Evolutionary conservation across 208 protist species (phyloP).

Genomic region (Kentomonas sorsogonicus): DNA sequence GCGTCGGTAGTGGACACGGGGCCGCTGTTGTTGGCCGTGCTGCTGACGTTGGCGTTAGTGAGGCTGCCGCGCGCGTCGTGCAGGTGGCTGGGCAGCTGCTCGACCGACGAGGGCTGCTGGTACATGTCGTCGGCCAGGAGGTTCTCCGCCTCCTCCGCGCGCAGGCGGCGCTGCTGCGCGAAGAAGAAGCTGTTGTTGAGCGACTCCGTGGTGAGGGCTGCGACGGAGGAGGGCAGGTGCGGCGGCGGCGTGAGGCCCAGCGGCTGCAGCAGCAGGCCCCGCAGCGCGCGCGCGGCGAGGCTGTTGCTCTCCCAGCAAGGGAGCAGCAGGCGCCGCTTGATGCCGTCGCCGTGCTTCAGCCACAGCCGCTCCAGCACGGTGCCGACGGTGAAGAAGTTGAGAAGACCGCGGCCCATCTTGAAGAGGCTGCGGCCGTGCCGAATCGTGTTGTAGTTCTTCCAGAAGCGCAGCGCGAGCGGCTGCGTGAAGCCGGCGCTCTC

Average conservation of each 20-base stretch:
- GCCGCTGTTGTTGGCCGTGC: too few species aligned
- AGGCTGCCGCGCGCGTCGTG: too few species aligned
- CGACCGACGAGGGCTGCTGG: conserved; percentile 26
- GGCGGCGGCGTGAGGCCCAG: neutral
- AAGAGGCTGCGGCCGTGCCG: conserved; percentile 81
- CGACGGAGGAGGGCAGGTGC: neutral
- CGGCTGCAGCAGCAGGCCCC: neutral
- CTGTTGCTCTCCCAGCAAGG: neutral
- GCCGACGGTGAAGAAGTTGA: conserved; percentile 74
- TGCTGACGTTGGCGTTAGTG: too few species aligned
- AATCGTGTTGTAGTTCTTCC: conserved; percentile 81
- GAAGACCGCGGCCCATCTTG: conserved; percentile 72
- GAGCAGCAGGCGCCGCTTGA: conserved; percentile 11
- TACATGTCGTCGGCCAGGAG: conserved; percentile 43
- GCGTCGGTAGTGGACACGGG: neutral
- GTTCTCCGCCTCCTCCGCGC: conserved; percentile 14
- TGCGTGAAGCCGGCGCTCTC: conserved; percentile 39
- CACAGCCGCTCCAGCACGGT: conserved; percentile 56
- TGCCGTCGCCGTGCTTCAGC: conserved; percentile 38
- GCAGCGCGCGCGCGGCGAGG: conserved; percentile 5
- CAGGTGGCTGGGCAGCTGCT: too few species aligned
- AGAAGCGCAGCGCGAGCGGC: conserved; percentile 60
- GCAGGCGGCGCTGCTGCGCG: neutral
- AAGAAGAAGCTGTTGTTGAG: conserved; percentile 1
- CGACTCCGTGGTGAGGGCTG: neutral